A percentile compares a stretch with the other conserved stretches of the same genome.
Evolutionary conservation across 805 yeast genomes (phyloP).

Genomic region (Myxozyma kluyveri): DNA sequence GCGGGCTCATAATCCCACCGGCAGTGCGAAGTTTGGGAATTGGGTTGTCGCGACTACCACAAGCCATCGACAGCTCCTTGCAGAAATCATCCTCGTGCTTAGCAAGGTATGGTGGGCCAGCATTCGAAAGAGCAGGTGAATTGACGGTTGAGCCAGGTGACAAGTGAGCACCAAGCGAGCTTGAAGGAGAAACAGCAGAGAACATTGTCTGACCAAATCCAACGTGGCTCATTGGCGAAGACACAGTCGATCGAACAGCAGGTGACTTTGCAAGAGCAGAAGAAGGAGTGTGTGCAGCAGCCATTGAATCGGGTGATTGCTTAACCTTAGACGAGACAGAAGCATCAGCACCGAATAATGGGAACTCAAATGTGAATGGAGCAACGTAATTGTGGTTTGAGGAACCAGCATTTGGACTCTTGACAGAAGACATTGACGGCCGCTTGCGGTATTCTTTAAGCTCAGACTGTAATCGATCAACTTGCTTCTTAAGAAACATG

Average conservation of each 20-base stretch:
- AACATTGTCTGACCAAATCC: slow-evolving; percentile 1
- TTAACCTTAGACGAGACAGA: not conserved
- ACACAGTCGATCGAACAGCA: not conserved
- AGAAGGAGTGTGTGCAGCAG: not conserved
- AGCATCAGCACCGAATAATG: slow-evolving; percentile 43
- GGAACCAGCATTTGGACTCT: slow-evolving; percentile 15
- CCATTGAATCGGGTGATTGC: not conserved
- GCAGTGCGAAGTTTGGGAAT: slow-evolving; percentile 47
- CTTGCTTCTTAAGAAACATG: slow-evolving; percentile 71
- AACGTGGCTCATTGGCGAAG: slow-evolving; percentile 6
- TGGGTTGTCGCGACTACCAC: slow-evolving; percentile 73
- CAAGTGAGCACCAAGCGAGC: not conserved
- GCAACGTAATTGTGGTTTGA: slow-evolving; percentile 12
- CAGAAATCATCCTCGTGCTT: slow-evolving; percentile 67
- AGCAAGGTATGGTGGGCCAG: slow-evolving; percentile 12
- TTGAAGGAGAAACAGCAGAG: not conserved
- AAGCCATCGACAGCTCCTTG: slow-evolving; percentile 68
- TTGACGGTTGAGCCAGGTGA: slow-evolving; percentile 15
- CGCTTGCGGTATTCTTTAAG: slow-evolving; percentile 56
- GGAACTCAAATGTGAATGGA: slow-evolving; percentile 54
- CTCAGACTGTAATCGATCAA: slow-evolving; percentile 69
- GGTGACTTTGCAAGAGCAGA: not conserved
- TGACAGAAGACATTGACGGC: slow-evolving; percentile 5
- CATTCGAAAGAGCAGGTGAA: slow-evolving; percentile 5
- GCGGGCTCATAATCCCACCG: slow-evolving; percentile 32